phyloP scores from a whole-genome alignment of 805 yeast genomes.

The Kluyveromyces lactis region DNA sequence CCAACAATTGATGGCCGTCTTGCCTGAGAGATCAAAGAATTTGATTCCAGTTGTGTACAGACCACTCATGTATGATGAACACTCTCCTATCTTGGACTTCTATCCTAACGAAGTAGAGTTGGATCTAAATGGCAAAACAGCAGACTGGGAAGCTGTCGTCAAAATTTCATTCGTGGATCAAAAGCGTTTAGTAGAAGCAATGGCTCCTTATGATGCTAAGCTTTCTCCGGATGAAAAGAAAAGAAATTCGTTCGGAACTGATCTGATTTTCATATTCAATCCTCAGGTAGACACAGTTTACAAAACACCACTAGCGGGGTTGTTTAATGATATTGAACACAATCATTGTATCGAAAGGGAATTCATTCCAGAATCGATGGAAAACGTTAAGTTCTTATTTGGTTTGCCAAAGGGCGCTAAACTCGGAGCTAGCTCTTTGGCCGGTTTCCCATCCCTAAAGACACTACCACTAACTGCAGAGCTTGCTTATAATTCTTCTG shows the following conservation, averaged over 20 bases:
- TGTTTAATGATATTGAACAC: constrained; percentile 69
- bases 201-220: constrained; percentile 54
- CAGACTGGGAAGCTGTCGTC: constrained; percentile 97
- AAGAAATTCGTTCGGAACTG: constrained; percentile 70
- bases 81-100: constrained; percentile 82
- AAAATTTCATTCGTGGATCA: constrained; percentile 88
- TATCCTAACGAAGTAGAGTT: constrained; percentile 83
- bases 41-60: constrained; percentile 75
- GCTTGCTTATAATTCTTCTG: constrained; percentile 53
- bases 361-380: constrained; percentile 44
- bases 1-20: constrained; percentile 94
- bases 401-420: constrained; percentile 63
- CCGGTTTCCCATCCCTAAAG: constrained; percentile 84
- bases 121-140: constrained; percentile 91
- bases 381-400: constrained; percentile 31
- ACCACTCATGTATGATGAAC: constrained; percentile 74
- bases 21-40: constrained; percentile 82
- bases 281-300: constrained; percentile 65
- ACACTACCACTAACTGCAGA: constrained; percentile 54
- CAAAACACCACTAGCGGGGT: constrained; percentile 68
- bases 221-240: constrained; percentile 60
- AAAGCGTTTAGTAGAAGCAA: constrained; percentile 58
- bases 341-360: constrained; percentile 66
- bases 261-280: constrained; percentile 60
- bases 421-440: constrained; percentile 60